Conservation (phyloP, 1,284 basidiomycete genomes). For the Blastosporella zonata region DNA sequence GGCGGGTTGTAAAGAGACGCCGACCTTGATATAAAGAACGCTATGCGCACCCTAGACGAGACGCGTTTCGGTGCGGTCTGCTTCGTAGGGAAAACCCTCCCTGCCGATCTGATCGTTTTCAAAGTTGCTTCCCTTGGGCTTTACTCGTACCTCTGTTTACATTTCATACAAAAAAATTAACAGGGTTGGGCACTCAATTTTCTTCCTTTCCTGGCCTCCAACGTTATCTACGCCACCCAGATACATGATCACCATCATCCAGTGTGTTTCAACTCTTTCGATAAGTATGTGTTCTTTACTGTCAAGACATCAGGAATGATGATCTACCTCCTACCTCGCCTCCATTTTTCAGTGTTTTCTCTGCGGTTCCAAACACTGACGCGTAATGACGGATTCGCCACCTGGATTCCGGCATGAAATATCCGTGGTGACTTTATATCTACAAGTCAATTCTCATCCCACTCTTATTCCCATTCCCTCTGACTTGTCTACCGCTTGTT, state of each 20-base stretch:
- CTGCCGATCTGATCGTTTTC: background rate
- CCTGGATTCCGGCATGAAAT: no score
- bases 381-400: conserved; percentile 31
- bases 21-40: no score
- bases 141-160: conserved; percentile 15
- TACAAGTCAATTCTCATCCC: conserved; percentile 12
- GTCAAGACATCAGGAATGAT: conserved; percentile 32
- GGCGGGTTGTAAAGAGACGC: no score
- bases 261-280: background rate
- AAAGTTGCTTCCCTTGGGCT: no score
- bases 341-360: conserved; percentile 34
- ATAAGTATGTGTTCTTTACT: conserved; percentile 17
- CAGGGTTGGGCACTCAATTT: conserved; percentile 1
- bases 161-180: conserved; percentile 1
- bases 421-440: conserved; percentile 29
- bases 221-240: conserved; percentile 1
- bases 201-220: background rate
- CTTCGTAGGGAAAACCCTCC: background rate
- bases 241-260: conserved; percentile 5
- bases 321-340: conserved; percentile 27
- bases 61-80: no score
- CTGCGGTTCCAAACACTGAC: conserved; percentile 28
- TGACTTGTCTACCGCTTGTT: conserved; percentile 26
- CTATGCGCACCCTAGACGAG: no score
- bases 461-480: conserved; percentile 7